Evolutionary conservation across 2,329 filamentous ascomycete genomes (phyloP), one percentile per base, ranked within the genome.

Genomic region (Trichoderma sp.): DNA sequence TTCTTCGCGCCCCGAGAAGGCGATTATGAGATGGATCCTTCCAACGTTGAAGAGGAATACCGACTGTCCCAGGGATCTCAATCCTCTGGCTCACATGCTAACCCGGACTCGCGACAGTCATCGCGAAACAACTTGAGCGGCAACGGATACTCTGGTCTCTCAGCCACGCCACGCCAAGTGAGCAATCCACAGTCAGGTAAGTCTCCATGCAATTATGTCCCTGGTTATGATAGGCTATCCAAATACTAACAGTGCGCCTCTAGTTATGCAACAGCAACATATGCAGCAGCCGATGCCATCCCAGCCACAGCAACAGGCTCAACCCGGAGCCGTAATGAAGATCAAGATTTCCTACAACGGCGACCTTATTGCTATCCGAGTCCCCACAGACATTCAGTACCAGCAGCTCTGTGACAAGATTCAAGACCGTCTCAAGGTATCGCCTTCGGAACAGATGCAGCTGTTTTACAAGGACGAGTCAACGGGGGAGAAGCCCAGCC

Each of bases 341-440:
- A 92, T 98, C 78, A 98, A 98, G 82, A 91, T 97, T 66, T 96
- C 92, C 82, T 97, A 93, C 82, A 92, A 95, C 73, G 91, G 94
- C 71, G 95, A 97, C 73, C 88, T 96, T 68, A 95, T 97, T 73
- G 92, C 96, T 56, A 94, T 99, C 75, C 90, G 94, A 40, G 93
- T 98, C 68, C 91, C 95, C 0, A 87, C 87, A 1, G 92, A 96
- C 67, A 93, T 96, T 75, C 87, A 87, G 66, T 96, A 91, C 79
- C 84, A 87, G 65, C 91, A 93, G 71, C 85, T 99, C 10, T 91
- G 91, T 74, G 91, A 94, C 73, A 97, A 96, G 81, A 89, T 98
- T 70, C 87, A 89, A 61, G 93, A 97, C 74, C 88, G 96, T 56
- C 86, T 97, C 72, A 94, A 94, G 82, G 86, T 97, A 62, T 84